A percentile compares a stretch with the other conserved stretches of the same genome.
Evolutionary conservation across 169 alveolate genomes (phyloP).

Genomic region (Plasmodium knowlesi): DNA sequence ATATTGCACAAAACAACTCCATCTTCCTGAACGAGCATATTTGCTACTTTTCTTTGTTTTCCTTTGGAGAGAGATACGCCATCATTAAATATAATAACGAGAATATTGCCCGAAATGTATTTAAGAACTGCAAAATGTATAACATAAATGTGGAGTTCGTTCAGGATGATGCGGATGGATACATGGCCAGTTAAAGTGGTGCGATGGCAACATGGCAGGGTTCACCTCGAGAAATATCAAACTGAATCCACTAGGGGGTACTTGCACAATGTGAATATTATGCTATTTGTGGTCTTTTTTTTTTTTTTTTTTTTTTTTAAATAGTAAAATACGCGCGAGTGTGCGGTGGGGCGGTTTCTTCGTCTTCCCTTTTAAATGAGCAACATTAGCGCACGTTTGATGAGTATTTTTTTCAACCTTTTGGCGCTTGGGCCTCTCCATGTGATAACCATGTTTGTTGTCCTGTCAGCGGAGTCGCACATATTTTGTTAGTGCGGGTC

Average conservation of each 20-base stretch:
- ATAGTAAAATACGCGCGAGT: neutral
- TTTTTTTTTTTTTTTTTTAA: neutral
- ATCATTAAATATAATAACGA: conserved; percentile 49
- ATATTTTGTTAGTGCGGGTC: neutral
- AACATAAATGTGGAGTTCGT: conserved; percentile 59
- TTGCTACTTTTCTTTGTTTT: conserved; percentile 61
- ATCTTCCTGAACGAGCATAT: conserved; percentile 60
- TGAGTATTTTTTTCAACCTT: neutral
- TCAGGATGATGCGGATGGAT: conserved; percentile 44
- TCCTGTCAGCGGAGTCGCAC: too few relatives aligned
- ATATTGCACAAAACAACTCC: conserved; percentile 45
- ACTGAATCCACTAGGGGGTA: neutral
- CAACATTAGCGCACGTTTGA: neutral
- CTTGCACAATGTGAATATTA: neutral
- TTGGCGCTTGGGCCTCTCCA: neutral
- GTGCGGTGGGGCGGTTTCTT: neutral
- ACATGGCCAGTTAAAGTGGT: neutral
- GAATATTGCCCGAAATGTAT: conserved; percentile 43
- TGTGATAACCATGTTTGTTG: neutral
- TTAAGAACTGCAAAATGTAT: conserved; percentile 34
- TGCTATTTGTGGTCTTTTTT: too few relatives aligned
- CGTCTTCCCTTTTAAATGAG: neutral
- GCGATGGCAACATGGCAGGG: neutral
- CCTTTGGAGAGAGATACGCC: conserved; percentile 64
- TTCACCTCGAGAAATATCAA: neutral